Percentiles rank a stretch among this genome's conserved stretches.
phyloP scores from a whole-genome alignment of 2,329 filamentous ascomycete species.

The Colletotrichum tofieldiae region DNA sequence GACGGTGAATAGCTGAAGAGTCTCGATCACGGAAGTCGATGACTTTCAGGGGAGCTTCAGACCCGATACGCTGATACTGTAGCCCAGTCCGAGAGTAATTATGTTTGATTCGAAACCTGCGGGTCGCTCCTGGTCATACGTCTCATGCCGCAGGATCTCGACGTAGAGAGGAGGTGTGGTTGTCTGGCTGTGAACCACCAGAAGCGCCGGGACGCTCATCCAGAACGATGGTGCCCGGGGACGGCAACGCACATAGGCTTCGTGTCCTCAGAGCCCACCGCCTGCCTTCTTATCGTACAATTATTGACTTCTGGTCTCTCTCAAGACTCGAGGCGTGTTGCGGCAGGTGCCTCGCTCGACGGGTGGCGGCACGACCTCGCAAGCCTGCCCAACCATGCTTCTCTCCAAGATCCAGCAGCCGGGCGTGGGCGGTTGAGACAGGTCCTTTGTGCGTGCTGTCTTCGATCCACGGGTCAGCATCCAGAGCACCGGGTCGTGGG shows the following conservation, averaged over 20 bases:
- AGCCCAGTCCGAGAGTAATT: background rate
- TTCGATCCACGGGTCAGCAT: conserved; percentile 33
- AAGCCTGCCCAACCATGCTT: background rate
- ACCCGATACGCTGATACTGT: background rate
- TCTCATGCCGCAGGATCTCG: background rate
- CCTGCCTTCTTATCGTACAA: background rate
- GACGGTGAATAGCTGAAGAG: background rate
- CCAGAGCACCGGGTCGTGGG: conserved; percentile 33
- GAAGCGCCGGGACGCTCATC: background rate
- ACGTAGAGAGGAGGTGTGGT: background rate
- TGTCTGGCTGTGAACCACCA: background rate
- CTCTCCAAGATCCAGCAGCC: conserved; percentile 16
- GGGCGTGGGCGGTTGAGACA: conserved; percentile 29
- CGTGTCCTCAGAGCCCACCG: background rate
- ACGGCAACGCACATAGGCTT: background rate
- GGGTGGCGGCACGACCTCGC: background rate
- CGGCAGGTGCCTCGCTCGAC: conserved; percentile 3
- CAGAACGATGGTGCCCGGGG: background rate
- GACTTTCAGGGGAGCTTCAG: background rate
- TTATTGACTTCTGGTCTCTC: background rate
- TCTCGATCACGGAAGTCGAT: background rate
- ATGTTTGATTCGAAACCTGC: background rate
- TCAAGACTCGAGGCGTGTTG: background rate
- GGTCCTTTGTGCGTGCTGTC: conserved; percentile 32
- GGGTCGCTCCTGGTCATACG: background rate